These are phyloP conservation scores for Xerocomus nothofagi DNA, from an alignment of 1,284 basidiomycete species.

Conservation along the genomic window DNA sequence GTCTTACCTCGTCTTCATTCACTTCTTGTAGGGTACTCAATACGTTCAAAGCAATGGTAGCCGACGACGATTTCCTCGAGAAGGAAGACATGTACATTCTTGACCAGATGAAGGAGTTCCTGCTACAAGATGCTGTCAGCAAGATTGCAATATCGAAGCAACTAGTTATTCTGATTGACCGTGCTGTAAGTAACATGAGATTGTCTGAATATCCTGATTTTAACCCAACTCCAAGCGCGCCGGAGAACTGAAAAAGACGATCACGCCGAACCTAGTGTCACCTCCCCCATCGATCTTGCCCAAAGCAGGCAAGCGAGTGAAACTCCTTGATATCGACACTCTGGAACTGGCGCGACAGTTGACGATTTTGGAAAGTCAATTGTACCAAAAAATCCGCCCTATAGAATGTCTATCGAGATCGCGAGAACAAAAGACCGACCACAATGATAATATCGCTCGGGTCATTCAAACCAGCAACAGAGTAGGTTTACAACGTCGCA, in stretches of 20 bases:
- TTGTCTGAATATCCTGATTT: conserved; percentile 15
- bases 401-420: conserved; percentile 89
- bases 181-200: conserved; percentile 56
- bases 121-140: conserved; percentile 64
- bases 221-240: conserved; percentile 45
- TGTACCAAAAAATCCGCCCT: conserved; percentile 88
- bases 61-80: conserved; percentile 78
- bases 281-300: conserved; percentile 81
- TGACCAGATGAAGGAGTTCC: conserved; percentile 76
- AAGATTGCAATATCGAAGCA: conserved; percentile 71
- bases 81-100: conserved; percentile 80
- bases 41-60: conserved; percentile 78
- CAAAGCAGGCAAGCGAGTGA: conserved; percentile 73
- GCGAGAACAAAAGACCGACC: conserved; percentile 70
- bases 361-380: conserved; percentile 86
- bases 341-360: conserved; percentile 92
- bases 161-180: conserved; percentile 70
- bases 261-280: conserved; percentile 51
- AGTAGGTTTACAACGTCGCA: conserved; percentile 44
- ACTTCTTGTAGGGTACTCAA: conserved; percentile 67
- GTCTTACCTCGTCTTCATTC: conserved; percentile 4
- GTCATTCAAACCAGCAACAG: conserved; percentile 93
- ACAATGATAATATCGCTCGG: conserved; percentile 81
- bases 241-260: conserved; percentile 51
- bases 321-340: conserved; percentile 86